Evolutionary conservation across 441 rosid species (phyloP).

Genomic region (Croton setiger): DNA sequence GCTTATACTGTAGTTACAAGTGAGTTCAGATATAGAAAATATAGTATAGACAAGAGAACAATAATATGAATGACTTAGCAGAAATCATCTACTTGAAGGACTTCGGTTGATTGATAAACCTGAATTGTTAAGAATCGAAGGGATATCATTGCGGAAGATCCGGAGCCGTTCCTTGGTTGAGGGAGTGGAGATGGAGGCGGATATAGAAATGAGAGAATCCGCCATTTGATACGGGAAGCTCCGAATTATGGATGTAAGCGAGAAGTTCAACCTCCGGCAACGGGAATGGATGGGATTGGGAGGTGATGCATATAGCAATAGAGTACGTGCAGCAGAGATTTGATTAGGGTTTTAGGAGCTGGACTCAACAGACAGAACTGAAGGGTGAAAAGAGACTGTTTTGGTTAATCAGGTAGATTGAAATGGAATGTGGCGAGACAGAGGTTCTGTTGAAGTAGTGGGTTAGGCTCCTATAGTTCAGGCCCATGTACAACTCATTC

Average conservation of each 20-base stretch:
- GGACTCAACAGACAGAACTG: background rate
- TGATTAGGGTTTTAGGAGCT: conserved; percentile 25
- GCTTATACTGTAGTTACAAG: no score
- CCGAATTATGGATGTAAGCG: conserved; percentile 21
- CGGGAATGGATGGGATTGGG: background rate
- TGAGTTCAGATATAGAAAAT: background rate
- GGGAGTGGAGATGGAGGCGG: conserved; percentile 51
- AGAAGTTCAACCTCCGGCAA: background rate
- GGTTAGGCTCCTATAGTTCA: no score
- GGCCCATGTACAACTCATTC: no score
- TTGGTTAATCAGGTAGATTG: no score
- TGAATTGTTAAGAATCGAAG: conserved; percentile 41
- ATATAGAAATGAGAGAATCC: conserved; percentile 54
- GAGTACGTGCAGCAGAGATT: background rate
- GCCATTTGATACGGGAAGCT: conserved; percentile 21
- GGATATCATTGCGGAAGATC: conserved; percentile 70
- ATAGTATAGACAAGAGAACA: background rate
- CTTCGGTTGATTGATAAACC: conserved; percentile 26
- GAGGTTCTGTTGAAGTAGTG: no score
- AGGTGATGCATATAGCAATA: conserved; percentile 2
- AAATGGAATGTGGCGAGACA: no score
- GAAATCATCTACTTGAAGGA: background rate
- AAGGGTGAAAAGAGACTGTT: background rate
- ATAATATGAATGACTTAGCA: background rate
- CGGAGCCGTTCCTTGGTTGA: conserved; percentile 61